A percentile compares a stretch with the other conserved stretches of the same genome.
phyloP scores from a whole-genome alignment of 2,329 filamentous ascomycete genomes.

The Paracamarosporium sp. region DNA sequence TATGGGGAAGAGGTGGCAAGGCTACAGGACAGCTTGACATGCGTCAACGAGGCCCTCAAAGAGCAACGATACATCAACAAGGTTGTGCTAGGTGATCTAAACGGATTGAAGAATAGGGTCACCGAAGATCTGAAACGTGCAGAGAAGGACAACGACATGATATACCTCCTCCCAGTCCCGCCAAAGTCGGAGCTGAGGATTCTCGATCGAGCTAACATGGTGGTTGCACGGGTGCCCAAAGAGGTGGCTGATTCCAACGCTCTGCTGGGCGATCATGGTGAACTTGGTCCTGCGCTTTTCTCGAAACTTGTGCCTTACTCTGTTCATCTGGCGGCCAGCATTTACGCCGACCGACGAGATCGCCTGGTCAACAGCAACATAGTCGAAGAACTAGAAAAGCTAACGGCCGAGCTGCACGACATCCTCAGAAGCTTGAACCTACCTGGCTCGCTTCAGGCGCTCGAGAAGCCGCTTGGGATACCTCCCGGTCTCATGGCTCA shows the following conservation, averaged over 20 bases:
- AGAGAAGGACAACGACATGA: slow-evolving; percentile 95
- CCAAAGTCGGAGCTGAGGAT: slow-evolving; percentile 86
- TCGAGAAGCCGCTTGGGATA: slow-evolving; percentile 92
- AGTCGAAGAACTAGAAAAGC: slow-evolving; percentile 79
- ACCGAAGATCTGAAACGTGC: slow-evolving; percentile 89
- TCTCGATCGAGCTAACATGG: slow-evolving; percentile 90
- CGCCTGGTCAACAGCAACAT: slow-evolving; percentile 89
- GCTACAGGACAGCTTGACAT: slow-evolving; percentile 79
- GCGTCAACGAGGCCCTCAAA: slow-evolving; percentile 84
- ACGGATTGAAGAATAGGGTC: slow-evolving; percentile 80
- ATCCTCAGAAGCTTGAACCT: slow-evolving; percentile 82
- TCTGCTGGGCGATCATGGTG: slow-evolving; percentile 78
- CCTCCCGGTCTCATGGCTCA: slow-evolving; percentile 86
- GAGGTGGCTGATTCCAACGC: slow-evolving; percentile 83
- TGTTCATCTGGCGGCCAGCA: slow-evolving; percentile 92
- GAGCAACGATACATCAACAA: slow-evolving; percentile 85
- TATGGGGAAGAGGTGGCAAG: slow-evolving; percentile 96
- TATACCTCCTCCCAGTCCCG: slow-evolving; percentile 87
- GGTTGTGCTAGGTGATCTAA: slow-evolving; percentile 79
- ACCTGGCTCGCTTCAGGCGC: slow-evolving; percentile 88
- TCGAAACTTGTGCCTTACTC: slow-evolving; percentile 93
- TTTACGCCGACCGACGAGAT: slow-evolving; percentile 91
- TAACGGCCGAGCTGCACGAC: slow-evolving; percentile 82
- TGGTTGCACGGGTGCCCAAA: slow-evolving; percentile 76
- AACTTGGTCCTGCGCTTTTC: slow-evolving; percentile 86